Base-by-base conservation (phyloP, 177 flowering plant species). In the Vitis hybrid region DNA sequence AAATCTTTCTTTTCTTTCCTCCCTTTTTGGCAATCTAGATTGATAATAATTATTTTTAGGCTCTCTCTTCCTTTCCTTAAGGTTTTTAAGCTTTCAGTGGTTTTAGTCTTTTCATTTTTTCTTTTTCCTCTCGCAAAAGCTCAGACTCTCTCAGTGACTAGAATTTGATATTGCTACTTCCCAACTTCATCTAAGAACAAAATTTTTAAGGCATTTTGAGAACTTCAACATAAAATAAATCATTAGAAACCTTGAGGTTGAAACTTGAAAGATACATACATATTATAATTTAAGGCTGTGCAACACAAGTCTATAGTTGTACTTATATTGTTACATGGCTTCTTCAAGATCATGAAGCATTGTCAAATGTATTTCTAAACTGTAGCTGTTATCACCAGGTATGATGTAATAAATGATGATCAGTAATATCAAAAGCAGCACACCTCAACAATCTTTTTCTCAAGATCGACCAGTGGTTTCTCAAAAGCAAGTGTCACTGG, bases 401-500 rank as follows among this genome's bases (percentile, higher is more conserved):
- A 60, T 24, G 9, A 62, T 15, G 51, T 10, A 41, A 27, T 4
- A 61, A 18, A 12, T 7, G 11, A 35, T 62, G 17, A 30, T 4
- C 20, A 35, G 18, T 3, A 13, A 54, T 13, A 5, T 58, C 61
- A 58, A 58, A 58, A 17, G 17, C 14, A 48, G 46, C 76, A 59
- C 56, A 77, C 82, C 61, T 82, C 82, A 15, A 52, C 64, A 30
- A 82, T 79, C 67, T 82, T 73, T 65, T 74, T 74, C 60, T 82
- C 77, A 61, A 82, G 64, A 60, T 82, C 82, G 3, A 74, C 30
- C 32, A 79, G 78, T 5, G 82, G 84, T 68, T 75, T 82, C 82
- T 82, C 84, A 64, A 79, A 82, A 12, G 66, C 71, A 48, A 82
- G 77, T 6, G 80, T 71, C 59, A 82, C 84, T 1, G 74, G 84